phyloP scores from a whole-genome alignment of 2,329 filamentous ascomycete genomes.

The Keithomyces neogunnii region DNA sequence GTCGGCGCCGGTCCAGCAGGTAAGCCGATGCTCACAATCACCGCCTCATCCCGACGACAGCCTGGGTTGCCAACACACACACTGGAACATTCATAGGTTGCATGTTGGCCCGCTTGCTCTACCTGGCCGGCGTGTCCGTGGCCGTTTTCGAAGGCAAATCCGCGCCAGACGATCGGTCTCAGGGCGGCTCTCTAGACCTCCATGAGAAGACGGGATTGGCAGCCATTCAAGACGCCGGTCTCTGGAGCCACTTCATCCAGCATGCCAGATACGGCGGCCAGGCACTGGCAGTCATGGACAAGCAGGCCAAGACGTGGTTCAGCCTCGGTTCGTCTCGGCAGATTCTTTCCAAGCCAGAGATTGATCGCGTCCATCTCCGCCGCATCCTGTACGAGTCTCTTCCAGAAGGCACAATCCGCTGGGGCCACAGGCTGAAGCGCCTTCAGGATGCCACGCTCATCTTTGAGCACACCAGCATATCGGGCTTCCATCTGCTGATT shows the following conservation, averaged over 20 bases:
- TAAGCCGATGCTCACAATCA: slow-evolving; percentile 4
- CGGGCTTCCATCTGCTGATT: slow-evolving; percentile 30
- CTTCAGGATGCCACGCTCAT: slow-evolving; percentile 28
- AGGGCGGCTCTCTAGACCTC: slow-evolving; percentile 47
- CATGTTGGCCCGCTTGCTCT: slow-evolving; percentile 38
- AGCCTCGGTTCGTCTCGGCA: slow-evolving; percentile 16
- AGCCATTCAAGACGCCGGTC: slow-evolving; percentile 39
- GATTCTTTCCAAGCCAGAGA: slow-evolving; percentile 31
- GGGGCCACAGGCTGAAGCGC: slow-evolving; percentile 33
- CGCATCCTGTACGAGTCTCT: slow-evolving; percentile 36
- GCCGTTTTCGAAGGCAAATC: slow-evolving; percentile 42
- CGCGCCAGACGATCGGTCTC: slow-evolving; percentile 33
- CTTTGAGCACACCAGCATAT: slow-evolving; percentile 25
- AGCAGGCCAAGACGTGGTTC: slow-evolving; percentile 26
- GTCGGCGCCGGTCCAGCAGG: slow-evolving; percentile 21
- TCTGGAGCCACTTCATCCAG: slow-evolving; percentile 41
- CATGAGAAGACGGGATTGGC: slow-evolving; percentile 41
- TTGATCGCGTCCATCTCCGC: slow-evolving; percentile 39
- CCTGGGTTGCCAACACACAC: too few relatives aligned
- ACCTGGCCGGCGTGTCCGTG: slow-evolving; percentile 34
- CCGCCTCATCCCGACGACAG: too few relatives aligned
- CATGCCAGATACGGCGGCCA: slow-evolving; percentile 44
- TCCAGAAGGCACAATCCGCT: slow-evolving; percentile 34
- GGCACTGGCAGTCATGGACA: slow-evolving; percentile 36
- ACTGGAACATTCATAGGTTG: slow-evolving; percentile 11